Evolutionary conservation across 2,329 filamentous ascomycete species (phyloP).

Genomic region (Neopestalotiopsis sp.): DNA sequence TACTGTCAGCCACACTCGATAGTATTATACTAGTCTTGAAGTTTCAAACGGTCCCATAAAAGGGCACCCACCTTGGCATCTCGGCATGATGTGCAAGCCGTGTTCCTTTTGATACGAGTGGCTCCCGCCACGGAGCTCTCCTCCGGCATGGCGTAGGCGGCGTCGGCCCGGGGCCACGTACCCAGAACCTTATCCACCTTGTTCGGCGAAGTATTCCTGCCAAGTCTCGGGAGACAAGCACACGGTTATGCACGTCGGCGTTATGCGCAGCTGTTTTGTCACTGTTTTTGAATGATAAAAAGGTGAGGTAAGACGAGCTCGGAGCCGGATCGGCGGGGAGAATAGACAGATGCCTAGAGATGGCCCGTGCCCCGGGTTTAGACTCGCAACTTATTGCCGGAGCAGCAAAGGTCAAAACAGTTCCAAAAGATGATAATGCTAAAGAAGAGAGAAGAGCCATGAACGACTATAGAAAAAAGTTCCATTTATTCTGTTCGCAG

Average conservation of each 20-base stretch:
- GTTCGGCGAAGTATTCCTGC: neutral
- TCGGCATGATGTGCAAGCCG: slow-evolving; percentile 38
- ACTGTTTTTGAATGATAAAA: neutral
- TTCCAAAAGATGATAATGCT: neutral
- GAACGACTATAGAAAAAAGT: neutral
- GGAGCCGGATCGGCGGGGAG: slow-evolving; percentile 11
- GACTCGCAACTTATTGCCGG: neutral
- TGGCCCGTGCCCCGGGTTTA: slow-evolving; percentile 6
- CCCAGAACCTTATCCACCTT: neutral
- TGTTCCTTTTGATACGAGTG: slow-evolving; percentile 36
- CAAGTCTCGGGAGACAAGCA: neutral
- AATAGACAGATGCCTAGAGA: neutral
- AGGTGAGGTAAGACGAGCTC: slow-evolving; percentile 4
- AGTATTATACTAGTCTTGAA: neutral
- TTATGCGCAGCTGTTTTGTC: neutral
- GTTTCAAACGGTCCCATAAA: neutral
- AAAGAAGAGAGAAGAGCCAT: neutral
- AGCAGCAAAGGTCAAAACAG: neutral
- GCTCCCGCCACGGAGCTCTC: neutral
- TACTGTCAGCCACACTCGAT: neutral
- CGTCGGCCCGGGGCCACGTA: neutral
- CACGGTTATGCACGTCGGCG: neutral
- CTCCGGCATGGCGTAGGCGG: slow-evolving; percentile 3
- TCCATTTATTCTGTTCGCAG: neutral
- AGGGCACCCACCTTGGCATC: slow-evolving; percentile 36